Evolutionary conservation across 345 rosid genomes (phyloP), one percentile per base, ranked within the genome.

Genomic region (Streptanthus diversifolius): DNA sequence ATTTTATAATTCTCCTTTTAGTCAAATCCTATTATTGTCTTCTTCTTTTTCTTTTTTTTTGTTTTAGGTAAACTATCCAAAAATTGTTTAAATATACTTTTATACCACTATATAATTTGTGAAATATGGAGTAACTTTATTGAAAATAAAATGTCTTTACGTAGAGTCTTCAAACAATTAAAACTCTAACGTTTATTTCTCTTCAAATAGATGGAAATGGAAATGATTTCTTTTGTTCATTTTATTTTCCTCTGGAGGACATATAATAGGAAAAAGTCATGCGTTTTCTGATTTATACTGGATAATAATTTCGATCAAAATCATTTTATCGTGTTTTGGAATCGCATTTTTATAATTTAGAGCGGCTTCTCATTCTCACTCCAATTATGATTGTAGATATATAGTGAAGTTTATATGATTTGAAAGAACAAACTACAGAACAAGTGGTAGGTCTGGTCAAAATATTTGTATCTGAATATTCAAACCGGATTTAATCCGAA

Each of bases 341-440:
- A 30, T 41, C 60, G 2, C 51, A 4, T 22, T 44, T 56, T 9
- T 57, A 44, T 24, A 58, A 13, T 18, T 52, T 19, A 35, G 66
- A 47, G 11, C 14, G 57, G 63, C 18, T 45, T 58, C 10, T 15
- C 19, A 45, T 47, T 36, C 40, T 13, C 40, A 17, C 27, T 70
- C 29, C 27, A 53, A 24, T 70, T 52, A 19, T 21, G 70, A 41
- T 3, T 12, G 5, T 37, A 13, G n/a, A 49, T 71, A 52, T 30
- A 7, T 5, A 29, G 11, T 55, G 32, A 56, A 17, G 40, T 10
- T 29, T 3, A 24, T 21, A 29, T 47, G 54, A 37, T 61, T 68
- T 24, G 45, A 37, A 18, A 51, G 57, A 75, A 12, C 10, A 60
- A 51, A 60, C 73, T 68, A 75, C 12, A 43, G 49, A 64, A 65